Conservation (phyloP, 2,329 filamentous ascomycete species). For the Xylariales sp. region DNA sequence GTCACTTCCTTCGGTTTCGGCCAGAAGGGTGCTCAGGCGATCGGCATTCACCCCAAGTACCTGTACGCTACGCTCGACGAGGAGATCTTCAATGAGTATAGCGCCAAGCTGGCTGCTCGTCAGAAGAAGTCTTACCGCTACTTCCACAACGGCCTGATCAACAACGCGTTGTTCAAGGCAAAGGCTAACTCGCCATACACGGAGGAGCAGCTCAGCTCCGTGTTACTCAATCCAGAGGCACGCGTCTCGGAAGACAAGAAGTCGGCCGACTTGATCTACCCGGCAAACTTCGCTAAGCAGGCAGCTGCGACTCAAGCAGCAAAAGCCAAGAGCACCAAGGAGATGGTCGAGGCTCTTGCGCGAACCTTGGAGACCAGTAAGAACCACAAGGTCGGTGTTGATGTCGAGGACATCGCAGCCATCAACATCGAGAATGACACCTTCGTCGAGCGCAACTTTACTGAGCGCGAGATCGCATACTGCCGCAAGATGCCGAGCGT, state of each 20-base stretch:
- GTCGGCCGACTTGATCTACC: constrained; percentile 70
- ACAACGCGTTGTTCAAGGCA: constrained; percentile 95
- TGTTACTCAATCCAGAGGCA: constrained; percentile 91
- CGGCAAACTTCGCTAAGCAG: constrained; percentile 63
- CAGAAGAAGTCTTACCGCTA: constrained; percentile 99
- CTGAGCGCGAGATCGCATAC: constrained; percentile 75
- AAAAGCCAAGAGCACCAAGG: constrained; percentile 60
- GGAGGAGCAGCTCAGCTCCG: constrained; percentile 76
- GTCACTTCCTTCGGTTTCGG: constrained; percentile 99
- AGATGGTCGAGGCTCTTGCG: constrained; percentile 74
- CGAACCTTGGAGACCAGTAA: constrained; percentile 43
- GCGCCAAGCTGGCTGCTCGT: constrained; percentile 79
- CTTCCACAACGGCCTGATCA: constrained; percentile 98
- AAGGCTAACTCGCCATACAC: constrained; percentile 89
- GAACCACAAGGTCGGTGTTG: constrained; percentile 83
- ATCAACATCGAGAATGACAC: constrained; percentile 93
- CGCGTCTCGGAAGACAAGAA: constrained; percentile 86
- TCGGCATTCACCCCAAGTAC: constrained; percentile 92
- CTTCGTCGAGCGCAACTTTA: constrained; percentile 95
- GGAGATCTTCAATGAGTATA: constrained; percentile 76
- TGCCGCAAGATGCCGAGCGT: constrained; percentile 75
- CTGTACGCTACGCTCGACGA: constrained; percentile 91
- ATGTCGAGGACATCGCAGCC: constrained; percentile 82
- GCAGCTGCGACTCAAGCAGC: constrained; percentile 42
- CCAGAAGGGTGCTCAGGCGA: constrained; percentile 96